A percentile compares a stretch with the other conserved stretches of the same genome.
Conservation (phyloP, 768 basidiomycete genomes). For the Auriscalpium orientale region DNA sequence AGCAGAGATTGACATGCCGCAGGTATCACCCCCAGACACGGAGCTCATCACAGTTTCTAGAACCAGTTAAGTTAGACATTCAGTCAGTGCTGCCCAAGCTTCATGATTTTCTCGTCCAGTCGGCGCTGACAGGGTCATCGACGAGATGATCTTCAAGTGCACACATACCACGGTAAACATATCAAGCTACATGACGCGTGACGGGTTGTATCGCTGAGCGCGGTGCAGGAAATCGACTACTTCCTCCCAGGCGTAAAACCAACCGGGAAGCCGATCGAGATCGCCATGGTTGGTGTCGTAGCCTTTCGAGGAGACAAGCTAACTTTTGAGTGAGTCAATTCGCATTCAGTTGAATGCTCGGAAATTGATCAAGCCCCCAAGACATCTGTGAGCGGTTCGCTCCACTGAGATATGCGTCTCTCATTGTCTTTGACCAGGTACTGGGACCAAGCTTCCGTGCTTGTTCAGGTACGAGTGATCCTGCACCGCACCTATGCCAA, state of each 20-base stretch:
- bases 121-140: slow-evolving; percentile 37
- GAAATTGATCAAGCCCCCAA: slow-evolving; percentile 2
- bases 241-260: slow-evolving; percentile 25
- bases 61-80: slow-evolving; percentile 23
- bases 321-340: slow-evolving; percentile 34
- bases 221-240: slow-evolving; percentile 34
- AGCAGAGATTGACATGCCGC: slow-evolving; percentile 1
- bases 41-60: slow-evolving; percentile 35
- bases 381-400: slow-evolving; percentile 21
- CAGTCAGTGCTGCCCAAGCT: not conserved
- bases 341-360: not conserved
- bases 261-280: slow-evolving; percentile 30
- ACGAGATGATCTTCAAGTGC: slow-evolving; percentile 41
- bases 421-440: slow-evolving; percentile 22
- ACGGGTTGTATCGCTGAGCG: not conserved
- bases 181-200: not conserved
- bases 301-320: slow-evolving; percentile 43
- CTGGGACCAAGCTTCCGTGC: slow-evolving; percentile 42
- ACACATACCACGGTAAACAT: slow-evolving; percentile 29
- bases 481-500: not conserved
- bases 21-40: slow-evolving; percentile 35
- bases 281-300: slow-evolving; percentile 37
- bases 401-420: not conserved
- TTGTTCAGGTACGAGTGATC: slow-evolving; percentile 29
- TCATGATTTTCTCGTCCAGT: slow-evolving; percentile 16